Percentiles rank a stretch among this genome's conserved stretches.
These are phyloP conservation scores for Prorocentrum cordatum DNA, from an alignment of 169 alveolate species.

Conservation along the genomic window DNA sequence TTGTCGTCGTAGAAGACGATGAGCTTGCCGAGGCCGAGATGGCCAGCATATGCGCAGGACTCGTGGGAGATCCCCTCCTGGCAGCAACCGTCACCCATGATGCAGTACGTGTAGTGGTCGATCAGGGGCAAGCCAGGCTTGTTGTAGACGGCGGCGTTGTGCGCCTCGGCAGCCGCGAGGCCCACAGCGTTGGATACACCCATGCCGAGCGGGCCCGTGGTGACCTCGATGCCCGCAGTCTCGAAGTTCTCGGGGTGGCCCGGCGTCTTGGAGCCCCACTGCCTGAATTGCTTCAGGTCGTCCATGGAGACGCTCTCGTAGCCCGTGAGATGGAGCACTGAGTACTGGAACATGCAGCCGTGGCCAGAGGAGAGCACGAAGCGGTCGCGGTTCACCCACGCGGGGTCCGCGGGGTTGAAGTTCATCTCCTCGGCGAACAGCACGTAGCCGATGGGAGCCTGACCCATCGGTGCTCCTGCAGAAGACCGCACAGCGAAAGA, in stretches of 20 bases:
- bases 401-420: neutral
- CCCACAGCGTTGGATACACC: slow-evolving; percentile 77
- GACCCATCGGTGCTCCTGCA: slow-evolving; percentile 22
- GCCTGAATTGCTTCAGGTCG: slow-evolving; percentile 74
- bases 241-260: slow-evolving; percentile 64
- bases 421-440: slow-evolving; percentile 8
- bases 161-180: slow-evolving; percentile 73
- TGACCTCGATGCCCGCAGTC: slow-evolving; percentile 58
- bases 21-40: slow-evolving; percentile 75
- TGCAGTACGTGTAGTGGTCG: slow-evolving; percentile 72
- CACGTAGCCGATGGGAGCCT: slow-evolving; percentile 21
- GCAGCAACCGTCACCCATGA: slow-evolving; percentile 76
- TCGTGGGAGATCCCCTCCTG: slow-evolving; percentile 76
- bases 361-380: slow-evolving; percentile 76
- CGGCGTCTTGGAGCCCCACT: slow-evolving; percentile 63
- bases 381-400: slow-evolving; percentile 75
- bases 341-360: slow-evolving; percentile 72
- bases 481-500: too few relatives aligned
- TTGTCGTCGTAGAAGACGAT: slow-evolving; percentile 77
- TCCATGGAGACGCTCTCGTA: slow-evolving; percentile 72
- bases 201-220: slow-evolving; percentile 77
- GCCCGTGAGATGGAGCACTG: slow-evolving; percentile 73
- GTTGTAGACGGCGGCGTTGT: slow-evolving; percentile 74
- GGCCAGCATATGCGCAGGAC: slow-evolving; percentile 80
- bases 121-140: slow-evolving; percentile 60